Conservation (phyloP, 306 rosid genomes). For the Bauhinia variegata region DNA sequence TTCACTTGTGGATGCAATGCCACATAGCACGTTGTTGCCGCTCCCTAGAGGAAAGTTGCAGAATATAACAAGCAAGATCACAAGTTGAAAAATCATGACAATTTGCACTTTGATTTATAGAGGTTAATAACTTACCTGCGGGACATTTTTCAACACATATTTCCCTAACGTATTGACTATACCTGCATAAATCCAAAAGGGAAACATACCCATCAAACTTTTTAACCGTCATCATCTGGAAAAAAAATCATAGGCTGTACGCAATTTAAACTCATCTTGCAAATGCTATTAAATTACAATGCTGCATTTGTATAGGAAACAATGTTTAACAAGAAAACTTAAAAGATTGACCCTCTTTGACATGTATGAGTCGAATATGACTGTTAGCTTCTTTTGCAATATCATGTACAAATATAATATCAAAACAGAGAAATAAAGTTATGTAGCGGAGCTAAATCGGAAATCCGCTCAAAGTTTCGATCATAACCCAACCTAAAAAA, state of each 20-base stretch:
- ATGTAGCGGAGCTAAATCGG: conserved; percentile 5
- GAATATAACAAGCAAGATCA: conserved; percentile 15
- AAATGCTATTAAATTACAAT: conserved; percentile 8
- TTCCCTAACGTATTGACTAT: conserved; percentile 38
- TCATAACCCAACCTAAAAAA: background rate
- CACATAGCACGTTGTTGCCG: conserved; percentile 84
- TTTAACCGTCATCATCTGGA: conserved; percentile 4
- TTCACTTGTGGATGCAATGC: conserved; percentile 71
- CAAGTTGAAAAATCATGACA: background rate
- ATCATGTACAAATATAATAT: conserved; percentile 9
- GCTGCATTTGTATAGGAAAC: background rate
- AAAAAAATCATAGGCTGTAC: background rate
- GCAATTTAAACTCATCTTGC: background rate
- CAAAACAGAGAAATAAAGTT: background rate
- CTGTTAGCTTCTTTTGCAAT: background rate
- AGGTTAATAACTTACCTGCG: conserved; percentile 45
- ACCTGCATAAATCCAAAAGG: conserved; percentile 42
- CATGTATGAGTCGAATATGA: conserved; percentile 6
- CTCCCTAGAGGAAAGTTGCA: conserved; percentile 57
- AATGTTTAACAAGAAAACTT: conserved; percentile 18
- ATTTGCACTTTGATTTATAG: background rate
- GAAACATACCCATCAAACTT: conserved; percentile 14
- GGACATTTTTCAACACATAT: conserved; percentile 47
- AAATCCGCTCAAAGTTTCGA: conserved; percentile 1
- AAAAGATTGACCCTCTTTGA: background rate